Base-by-base conservation (phyloP, 2,329 filamentous ascomycete genomes). In the Colletotrichum chrysophilum region DNA sequence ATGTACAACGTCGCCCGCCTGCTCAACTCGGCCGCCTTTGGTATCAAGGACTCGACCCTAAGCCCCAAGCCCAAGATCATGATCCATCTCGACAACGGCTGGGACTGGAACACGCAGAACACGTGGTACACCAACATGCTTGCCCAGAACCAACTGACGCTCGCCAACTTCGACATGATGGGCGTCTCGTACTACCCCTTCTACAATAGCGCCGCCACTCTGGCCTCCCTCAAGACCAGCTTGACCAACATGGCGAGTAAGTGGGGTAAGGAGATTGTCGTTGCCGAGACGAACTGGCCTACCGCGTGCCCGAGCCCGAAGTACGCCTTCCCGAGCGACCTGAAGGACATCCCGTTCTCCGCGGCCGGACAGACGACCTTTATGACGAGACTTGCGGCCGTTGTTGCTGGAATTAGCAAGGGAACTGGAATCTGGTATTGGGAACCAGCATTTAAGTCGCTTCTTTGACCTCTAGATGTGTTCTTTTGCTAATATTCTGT, bases 41-140 rank as follows among this genome's bases (percentile, higher is more conserved):
- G 91, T 4, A 88, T 95, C 79, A 93, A 92, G 79, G 91, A 93
- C 79, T 93, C 91, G 6, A 85, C 83, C 4, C 84, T 94, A 30
- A 82, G 82, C 55, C 86, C 89, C 0, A 88, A 89, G 77, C 92
- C 93, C 2, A 90, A 92, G 81, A 94, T 95, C 82, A 92, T 95
- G 91, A 90, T 95, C 55, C 94, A 95, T 80, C 87, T 95, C 5
- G 93, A 95, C 82, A 93, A 94, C 80, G 93, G 93, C n/a, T 95
- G 93, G 92, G 89, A 93, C 77, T 94, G 91, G 91, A 86, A 84
- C 5, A 89, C 89, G 4, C 93, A 95, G 81, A 84, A 93, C 76
- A 92, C 88, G 85, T 94, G 91, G 83, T 95, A 94, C 84, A 88
- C 88, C 28, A 86, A 85, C 4, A 88, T 93, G 0, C 85, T 93